Percentiles rank a stretch among this genome's conserved stretches.
These are phyloP conservation scores for Pseudoscleropodium purum DNA, from an alignment of 225 moss, liverwort and hornwort genomes.

Conservation along the genomic window DNA sequence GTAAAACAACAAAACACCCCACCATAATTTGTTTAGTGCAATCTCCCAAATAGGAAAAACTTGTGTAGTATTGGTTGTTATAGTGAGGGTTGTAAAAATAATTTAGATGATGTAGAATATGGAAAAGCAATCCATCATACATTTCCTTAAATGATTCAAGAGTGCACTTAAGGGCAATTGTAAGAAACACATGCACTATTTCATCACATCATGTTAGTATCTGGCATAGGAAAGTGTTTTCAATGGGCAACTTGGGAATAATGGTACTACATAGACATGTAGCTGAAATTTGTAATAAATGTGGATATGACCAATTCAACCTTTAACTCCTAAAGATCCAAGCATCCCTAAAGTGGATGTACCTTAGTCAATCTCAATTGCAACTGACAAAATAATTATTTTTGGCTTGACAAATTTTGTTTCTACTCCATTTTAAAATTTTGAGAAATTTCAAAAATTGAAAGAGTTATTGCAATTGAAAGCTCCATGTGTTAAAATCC, in stretches of 20 bases:
- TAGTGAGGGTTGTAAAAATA: background rate
- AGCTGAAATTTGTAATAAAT: background rate
- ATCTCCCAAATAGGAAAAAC: background rate
- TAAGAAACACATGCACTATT: background rate
- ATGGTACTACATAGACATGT: background rate
- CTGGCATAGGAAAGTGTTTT: background rate
- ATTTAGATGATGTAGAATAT: background rate
- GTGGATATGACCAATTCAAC: background rate
- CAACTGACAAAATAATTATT: no score
- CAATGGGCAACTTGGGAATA: background rate
- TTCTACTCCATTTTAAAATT: no score
- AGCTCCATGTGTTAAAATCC: no score
- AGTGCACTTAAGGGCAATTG: fast-evolving
- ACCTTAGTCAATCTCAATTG: no score
- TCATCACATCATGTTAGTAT: background rate
- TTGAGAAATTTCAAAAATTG: no score
- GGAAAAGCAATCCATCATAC: background rate
- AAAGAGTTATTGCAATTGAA: no score
- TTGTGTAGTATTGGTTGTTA: background rate
- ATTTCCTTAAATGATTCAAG: background rate
- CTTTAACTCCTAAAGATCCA: no score
- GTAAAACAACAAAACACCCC: background rate
- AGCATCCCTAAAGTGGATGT: no score
- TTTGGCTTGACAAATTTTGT: no score
- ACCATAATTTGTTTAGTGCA: background rate